phyloP scores from a whole-genome alignment of 306 rosid genomes.

The Cicer bijugum region DNA sequence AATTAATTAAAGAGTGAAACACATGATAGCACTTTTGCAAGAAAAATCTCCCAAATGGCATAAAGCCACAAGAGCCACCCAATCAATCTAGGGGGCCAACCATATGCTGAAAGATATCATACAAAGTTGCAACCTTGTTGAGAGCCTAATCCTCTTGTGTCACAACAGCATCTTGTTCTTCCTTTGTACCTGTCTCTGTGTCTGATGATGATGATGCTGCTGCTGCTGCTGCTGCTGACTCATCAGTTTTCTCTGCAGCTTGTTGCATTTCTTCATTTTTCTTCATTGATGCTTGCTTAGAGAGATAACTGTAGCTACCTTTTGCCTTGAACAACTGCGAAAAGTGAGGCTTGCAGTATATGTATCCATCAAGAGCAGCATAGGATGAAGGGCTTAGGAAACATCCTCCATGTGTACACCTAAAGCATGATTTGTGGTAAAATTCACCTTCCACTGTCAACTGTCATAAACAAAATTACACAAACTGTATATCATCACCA shows the following conservation, averaged over 20 bases:
- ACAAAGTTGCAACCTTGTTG: slow-evolving; percentile 21
- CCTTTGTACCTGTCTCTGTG: slow-evolving; percentile 26
- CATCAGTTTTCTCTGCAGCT: slow-evolving; percentile 20
- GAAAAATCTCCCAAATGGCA: not conserved
- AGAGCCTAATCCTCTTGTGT: slow-evolving; percentile 22
- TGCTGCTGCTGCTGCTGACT: not conserved
- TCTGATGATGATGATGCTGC: slow-evolving; percentile 8
- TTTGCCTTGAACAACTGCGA: slow-evolving; percentile 81
- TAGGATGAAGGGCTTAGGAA: slow-evolving; percentile 63
- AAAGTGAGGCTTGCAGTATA: slow-evolving; percentile 82
- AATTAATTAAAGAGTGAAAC: slow-evolving; percentile 5
- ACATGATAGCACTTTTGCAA: slow-evolving; percentile 7
- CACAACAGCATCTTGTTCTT: slow-evolving; percentile 25
- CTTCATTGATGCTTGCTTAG: slow-evolving; percentile 63
- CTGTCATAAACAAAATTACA: slow-evolving; percentile 43
- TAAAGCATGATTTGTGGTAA: slow-evolving; percentile 75
- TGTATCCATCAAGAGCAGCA: slow-evolving; percentile 75
- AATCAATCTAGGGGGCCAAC: not conserved
- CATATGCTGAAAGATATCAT: not conserved
- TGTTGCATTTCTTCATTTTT: slow-evolving; percentile 38
- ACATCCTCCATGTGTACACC: slow-evolving; percentile 77
- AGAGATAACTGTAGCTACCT: slow-evolving; percentile 70
- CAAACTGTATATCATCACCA: not conserved
- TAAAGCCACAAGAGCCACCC: slow-evolving; percentile 3
- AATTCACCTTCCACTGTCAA: slow-evolving; percentile 71